phyloP scores from a whole-genome alignment of 352 stramenopile genomes.

The Peronospora farinosa region DNA sequence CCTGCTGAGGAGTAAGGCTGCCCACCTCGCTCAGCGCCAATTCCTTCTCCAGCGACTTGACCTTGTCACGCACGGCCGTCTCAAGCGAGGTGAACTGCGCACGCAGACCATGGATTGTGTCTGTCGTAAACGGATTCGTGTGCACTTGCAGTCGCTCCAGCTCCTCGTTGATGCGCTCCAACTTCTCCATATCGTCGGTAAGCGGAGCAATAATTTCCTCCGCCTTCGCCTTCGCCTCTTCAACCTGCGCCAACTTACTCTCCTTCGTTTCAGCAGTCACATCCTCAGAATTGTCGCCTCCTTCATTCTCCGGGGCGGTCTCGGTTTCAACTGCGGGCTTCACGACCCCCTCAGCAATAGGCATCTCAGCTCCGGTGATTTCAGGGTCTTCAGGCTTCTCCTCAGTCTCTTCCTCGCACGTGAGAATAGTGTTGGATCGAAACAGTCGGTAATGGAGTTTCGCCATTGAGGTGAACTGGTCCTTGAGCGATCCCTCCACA shows the following conservation, averaged over 20 bases:
- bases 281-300: slow-evolving; percentile 24
- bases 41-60: slow-evolving; percentile 87
- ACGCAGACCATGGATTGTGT: slow-evolving; percentile 85
- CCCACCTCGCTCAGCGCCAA: slow-evolving; percentile 77
- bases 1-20: slow-evolving; percentile 76
- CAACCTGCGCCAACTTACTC: slow-evolving; percentile 15
- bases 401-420: slow-evolving; percentile 35
- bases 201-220: slow-evolving; percentile 41
- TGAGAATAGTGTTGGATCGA: slow-evolving; percentile 45
- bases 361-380: slow-evolving; percentile 26
- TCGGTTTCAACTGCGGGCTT: slow-evolving; percentile 16
- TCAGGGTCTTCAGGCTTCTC: slow-evolving; percentile 32
- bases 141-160: slow-evolving; percentile 80
- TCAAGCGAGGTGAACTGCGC: slow-evolving; percentile 81
- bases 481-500: slow-evolving; percentile 61
- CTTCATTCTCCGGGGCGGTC: slow-evolving; percentile 24
- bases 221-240: slow-evolving; percentile 26
- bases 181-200: slow-evolving; percentile 71
- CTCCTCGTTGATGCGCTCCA: slow-evolving; percentile 80
- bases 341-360: slow-evolving; percentile 9
- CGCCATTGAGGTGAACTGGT: slow-evolving; percentile 80
- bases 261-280: slow-evolving; percentile 12
- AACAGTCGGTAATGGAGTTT: slow-evolving; percentile 64
- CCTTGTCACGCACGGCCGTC: slow-evolving; percentile 67
- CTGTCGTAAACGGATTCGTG: slow-evolving; percentile 84